A percentile compares a stretch with the other conserved stretches of the same genome.
phyloP scores from a whole-genome alignment of 2,329 filamentous ascomycete species.

The Hysterium pulicare region DNA sequence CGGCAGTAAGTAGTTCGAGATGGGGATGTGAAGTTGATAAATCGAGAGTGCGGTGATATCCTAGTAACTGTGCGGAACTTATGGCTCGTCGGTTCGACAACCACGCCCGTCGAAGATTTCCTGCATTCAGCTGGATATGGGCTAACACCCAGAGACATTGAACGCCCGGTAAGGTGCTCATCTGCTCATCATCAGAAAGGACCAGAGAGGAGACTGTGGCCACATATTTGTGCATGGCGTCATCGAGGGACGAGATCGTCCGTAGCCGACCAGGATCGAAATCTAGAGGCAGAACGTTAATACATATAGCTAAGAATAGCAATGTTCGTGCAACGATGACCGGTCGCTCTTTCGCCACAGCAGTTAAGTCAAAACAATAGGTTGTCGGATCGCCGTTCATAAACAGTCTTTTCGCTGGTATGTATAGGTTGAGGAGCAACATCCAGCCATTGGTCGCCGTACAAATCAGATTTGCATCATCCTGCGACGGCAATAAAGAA shows the following conservation, averaged over 20 bases:
- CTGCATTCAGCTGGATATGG: conserved; percentile 27
- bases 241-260: conserved; percentile 31
- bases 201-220: conserved; percentile 26
- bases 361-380: conserved; percentile 31
- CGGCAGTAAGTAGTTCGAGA: conserved; percentile 23
- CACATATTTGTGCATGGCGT: conserved; percentile 32
- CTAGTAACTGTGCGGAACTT: conserved; percentile 35
- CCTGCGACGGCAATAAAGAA: conserved; percentile 32
- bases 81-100: conserved; percentile 31
- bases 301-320: conserved; percentile 32
- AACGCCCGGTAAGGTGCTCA: conserved; percentile 34
- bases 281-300: conserved; percentile 30
- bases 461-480: conserved; percentile 35
- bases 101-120: conserved; percentile 32
- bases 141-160: conserved; percentile 31
- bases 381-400: conserved; percentile 28
- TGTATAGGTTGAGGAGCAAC: conserved; percentile 28
- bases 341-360: conserved; percentile 22
- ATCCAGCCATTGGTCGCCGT: conserved; percentile 36
- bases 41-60: conserved; percentile 35
- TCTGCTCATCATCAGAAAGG: conserved; percentile 29
- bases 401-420: conserved; percentile 26
- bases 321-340: conserved; percentile 34
- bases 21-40: conserved; percentile 16
- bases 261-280: conserved; percentile 25